Evolutionary conservation across 2,329 filamentous ascomycete species (phyloP), one percentile per base, ranked within the genome.

Genomic region (Apiospora phragmitis): DNA sequence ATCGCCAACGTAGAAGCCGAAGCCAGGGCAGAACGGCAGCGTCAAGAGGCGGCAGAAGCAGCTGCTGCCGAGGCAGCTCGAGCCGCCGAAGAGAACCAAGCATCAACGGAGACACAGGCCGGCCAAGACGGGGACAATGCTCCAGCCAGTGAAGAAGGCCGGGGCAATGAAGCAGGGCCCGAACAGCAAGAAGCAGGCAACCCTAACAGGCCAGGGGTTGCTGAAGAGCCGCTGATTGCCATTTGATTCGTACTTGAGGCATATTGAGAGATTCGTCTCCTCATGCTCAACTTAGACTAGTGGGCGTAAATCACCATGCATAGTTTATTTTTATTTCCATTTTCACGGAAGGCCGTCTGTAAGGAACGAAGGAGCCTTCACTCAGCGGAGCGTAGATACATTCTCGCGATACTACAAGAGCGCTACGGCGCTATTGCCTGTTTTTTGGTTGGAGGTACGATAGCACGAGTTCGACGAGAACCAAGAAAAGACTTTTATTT

Each of bases 1-100:
- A 91, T 92, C 72, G 87, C 86, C 32, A 84, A 87, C 62, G 78
- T 89, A 2, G 87, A 89, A 74, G 86, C 85, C 4, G 85, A 87
- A 70, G 67, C 67, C n/a, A 68, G 67, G 35, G 67, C 67, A 18
- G 67, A 68, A 38, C 43, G 45, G 45, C 43, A 55, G 21, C 67
- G 67, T 6, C 43, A 51, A 18, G 67, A 68, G 45, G 45, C 45
- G 21, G 43, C 26, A 8, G 67, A 68, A 26, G 45, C 67, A 24
- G 45, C 43, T 7, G 45, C 45, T 18, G 67, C 45, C 24, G 67
- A 49, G 21, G 45, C 67, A 26, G n/a, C 29, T 38, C 43, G 43
- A 26, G 67, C 32, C 21, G 47, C 45, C 5, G 45, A 32, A 7
- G 67, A 55, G 32, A 49, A 21, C 35, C 43, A 42, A 42, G n/a